Conservation (phyloP, 2,329 filamentous ascomycete species). For the Calonectria multiphialidica region DNA sequence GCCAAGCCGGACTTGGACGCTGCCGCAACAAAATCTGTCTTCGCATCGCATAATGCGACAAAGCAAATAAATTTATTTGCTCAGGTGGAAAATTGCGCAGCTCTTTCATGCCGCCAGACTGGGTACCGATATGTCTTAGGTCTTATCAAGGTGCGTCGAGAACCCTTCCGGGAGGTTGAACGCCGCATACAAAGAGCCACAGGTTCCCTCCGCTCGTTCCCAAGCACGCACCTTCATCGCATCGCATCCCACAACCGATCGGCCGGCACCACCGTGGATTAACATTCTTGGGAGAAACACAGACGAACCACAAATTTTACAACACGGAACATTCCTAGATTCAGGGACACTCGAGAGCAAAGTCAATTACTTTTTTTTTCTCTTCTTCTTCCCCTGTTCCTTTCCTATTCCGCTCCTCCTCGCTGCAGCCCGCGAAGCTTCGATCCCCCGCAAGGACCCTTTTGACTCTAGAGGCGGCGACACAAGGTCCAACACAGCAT, state of each 20-base stretch:
- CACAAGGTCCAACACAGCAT: neutral
- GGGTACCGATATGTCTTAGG: neutral
- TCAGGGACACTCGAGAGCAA: neutral
- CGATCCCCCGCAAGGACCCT: neutral
- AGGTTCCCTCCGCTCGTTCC: neutral
- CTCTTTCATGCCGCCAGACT: neutral
- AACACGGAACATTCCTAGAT: neutral
- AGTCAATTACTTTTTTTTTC: neutral
- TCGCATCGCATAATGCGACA: constrained; percentile 11
- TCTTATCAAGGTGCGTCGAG: neutral
- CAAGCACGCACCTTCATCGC: neutral
- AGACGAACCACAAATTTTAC: neutral
- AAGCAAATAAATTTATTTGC: constrained; percentile 9
- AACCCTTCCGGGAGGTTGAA: neutral
- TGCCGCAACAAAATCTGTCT: neutral
- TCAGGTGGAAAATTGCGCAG: neutral
- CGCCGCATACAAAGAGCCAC: neutral
- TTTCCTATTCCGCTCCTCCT: neutral
- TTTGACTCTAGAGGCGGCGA: neutral
- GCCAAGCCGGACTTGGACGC: constrained; percentile 17
- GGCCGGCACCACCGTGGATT: neutral
- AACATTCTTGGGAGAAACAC: neutral
- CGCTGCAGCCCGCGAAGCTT: constrained; percentile 1
- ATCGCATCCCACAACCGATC: neutral
- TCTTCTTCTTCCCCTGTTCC: neutral